Conservation (phyloP, 1,284 basidiomycete genomes). For the Clitocybe nebularis region DNA sequence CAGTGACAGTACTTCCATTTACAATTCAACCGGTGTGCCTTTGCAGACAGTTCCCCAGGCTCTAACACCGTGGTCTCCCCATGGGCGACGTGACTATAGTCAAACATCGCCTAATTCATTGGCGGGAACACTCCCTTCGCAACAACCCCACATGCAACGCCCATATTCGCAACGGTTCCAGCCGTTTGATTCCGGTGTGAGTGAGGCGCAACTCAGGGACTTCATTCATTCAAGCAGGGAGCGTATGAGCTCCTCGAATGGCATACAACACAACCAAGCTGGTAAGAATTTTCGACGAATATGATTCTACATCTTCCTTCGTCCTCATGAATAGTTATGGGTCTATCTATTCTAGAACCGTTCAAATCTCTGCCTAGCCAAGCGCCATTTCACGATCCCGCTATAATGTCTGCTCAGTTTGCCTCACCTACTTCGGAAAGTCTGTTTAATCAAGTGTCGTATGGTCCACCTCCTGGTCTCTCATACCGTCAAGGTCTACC, state of each 20-base stretch:
- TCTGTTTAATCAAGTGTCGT: slow-evolving; percentile 30
- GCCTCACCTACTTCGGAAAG: slow-evolving; percentile 34
- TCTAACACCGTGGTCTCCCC: slow-evolving; percentile 45
- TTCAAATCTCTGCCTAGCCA: slow-evolving; percentile 29
- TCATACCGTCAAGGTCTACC: slow-evolving; percentile 27
- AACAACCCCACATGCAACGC: slow-evolving; percentile 41
- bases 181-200: slow-evolving; percentile 50
- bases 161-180: slow-evolving; percentile 43
- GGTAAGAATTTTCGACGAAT: slow-evolving; percentile 14
- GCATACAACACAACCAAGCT: slow-evolving; percentile 11
- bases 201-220: slow-evolving; percentile 70
- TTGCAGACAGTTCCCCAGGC: slow-evolving; percentile 23
- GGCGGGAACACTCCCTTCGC: slow-evolving; percentile 44
- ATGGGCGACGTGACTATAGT: slow-evolving; percentile 40
- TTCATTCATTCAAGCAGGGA: slow-evolving; percentile 68
- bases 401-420: slow-evolving; percentile 77
- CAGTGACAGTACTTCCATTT: slow-evolving; percentile 48
- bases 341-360: slow-evolving; percentile 28
- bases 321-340: no score
- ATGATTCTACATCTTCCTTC: no score
- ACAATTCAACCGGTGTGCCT: slow-evolving; percentile 35
- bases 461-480: slow-evolving; percentile 65
- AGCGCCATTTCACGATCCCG: slow-evolving; percentile 65
- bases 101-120: slow-evolving; percentile 39
- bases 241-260: slow-evolving; percentile 29